phyloP scores from a whole-genome alignment of 306 rosid species.

The Myrica gale region DNA sequence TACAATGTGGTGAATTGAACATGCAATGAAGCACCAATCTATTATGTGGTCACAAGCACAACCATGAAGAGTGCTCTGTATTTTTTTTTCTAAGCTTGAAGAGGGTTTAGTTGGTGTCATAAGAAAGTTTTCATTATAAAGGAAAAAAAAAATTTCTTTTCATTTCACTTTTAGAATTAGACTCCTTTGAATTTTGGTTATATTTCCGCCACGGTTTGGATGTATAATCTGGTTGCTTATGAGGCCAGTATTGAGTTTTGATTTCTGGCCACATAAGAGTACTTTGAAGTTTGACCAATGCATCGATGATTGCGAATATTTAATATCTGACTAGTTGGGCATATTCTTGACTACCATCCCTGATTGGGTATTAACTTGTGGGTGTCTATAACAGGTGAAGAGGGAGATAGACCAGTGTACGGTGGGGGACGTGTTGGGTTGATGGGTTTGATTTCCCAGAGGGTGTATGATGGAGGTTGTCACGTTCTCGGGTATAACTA shows the following conservation, averaged over 20 bases:
- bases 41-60: too few relatives aligned
- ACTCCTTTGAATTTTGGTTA: too few relatives aligned
- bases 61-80: too few relatives aligned
- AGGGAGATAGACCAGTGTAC: conserved; percentile 80
- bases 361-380: conserved; percentile 15
- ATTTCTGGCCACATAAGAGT: conserved; percentile 16
- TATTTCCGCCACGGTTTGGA: too few relatives aligned
- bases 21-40: too few relatives aligned
- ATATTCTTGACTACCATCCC: conserved; percentile 2
- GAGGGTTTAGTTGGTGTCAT: too few relatives aligned
- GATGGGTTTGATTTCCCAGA: conserved; percentile 87
- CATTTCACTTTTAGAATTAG: too few relatives aligned
- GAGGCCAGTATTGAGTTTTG: not conserved
- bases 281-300: conserved; percentile 9
- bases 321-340: not conserved
- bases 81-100: too few relatives aligned
- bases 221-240: conserved; percentile 12
- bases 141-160: too few relatives aligned
- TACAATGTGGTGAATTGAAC: too few relatives aligned
- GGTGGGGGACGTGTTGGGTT: conserved; percentile 93
- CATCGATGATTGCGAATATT: conserved; percentile 19
- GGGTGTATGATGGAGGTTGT: conserved; percentile 85
- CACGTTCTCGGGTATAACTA: conserved; percentile 76
- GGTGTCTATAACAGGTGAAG: conserved; percentile 57
- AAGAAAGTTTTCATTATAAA: too few relatives aligned